Conservation (phyloP, 2,329 filamentous ascomycete species). For the Aspergillus quadrilineatus region DNA sequence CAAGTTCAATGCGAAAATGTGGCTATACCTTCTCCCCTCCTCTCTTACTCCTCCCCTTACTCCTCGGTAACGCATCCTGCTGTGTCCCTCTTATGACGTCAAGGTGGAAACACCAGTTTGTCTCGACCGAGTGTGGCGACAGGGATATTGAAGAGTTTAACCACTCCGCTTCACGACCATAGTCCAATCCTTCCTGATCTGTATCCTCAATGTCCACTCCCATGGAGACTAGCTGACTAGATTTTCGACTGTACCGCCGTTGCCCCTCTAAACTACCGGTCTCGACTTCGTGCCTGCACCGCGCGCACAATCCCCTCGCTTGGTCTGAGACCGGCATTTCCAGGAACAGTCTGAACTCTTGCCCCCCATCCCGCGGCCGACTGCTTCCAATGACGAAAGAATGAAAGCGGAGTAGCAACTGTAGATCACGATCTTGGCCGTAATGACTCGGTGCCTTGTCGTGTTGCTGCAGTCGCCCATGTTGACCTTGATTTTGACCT, state of each 20-base stretch:
- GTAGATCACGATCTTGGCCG: constrained; percentile 12
- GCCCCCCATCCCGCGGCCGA: not conserved
- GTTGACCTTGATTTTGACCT: not conserved
- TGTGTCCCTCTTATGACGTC: constrained; percentile 12
- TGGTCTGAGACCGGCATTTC: constrained; percentile 6
- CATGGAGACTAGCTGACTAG: constrained; percentile 1
- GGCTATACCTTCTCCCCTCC: not conserved
- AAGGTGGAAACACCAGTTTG: constrained; percentile 10
- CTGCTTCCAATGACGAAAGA: constrained; percentile 2
- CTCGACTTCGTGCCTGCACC: not conserved
- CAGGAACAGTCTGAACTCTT: constrained; percentile 13
- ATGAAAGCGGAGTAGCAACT: constrained; percentile 11
- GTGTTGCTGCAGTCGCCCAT: not conserved
- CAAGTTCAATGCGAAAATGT: not conserved
- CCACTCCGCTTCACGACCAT: constrained; percentile 14
- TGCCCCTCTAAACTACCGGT: constrained; percentile 2
- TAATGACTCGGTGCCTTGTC: not conserved
- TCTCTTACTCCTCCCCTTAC: not conserved
- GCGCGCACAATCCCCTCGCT: not conserved
- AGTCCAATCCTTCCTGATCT: constrained; percentile 9
- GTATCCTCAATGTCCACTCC: constrained; percentile 13
- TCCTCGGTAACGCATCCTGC: not conserved
- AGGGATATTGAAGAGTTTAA: constrained; percentile 12
- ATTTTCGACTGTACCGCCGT: constrained; percentile 8
- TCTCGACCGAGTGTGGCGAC: constrained; percentile 11